These are phyloP conservation scores for Rhizopogon vinicolor DNA, from an alignment of 768 basidiomycete genomes.

Conservation along the genomic window DNA sequence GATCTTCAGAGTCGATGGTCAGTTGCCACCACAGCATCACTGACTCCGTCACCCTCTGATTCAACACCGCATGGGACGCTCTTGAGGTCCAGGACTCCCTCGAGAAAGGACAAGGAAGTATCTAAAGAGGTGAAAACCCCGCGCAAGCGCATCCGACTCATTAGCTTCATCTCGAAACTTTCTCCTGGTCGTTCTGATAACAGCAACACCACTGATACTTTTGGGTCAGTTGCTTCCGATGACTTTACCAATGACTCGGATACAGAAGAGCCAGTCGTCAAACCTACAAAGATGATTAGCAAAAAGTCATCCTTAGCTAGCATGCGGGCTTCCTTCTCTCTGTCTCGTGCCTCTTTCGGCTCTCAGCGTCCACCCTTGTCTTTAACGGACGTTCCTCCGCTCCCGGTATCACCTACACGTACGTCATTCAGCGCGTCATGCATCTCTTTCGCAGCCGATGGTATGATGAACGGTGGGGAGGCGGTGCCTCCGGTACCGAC, in stretches of 20 bases:
- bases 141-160: slow-evolving; percentile 27
- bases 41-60: slow-evolving; percentile 14
- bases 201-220: slow-evolving; percentile 3
- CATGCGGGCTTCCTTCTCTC: slow-evolving; percentile 23
- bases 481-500: neutral
- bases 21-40: slow-evolving; percentile 26
- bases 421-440: slow-evolving; percentile 6
- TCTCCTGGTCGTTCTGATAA: slow-evolving; percentile 24
- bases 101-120: slow-evolving; percentile 8
- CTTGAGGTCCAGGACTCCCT: slow-evolving; percentile 8
- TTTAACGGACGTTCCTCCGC: slow-evolving; percentile 17
- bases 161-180: slow-evolving; percentile 26
- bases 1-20: slow-evolving; percentile 19
- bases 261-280: slow-evolving; percentile 9
- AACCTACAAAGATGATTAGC: slow-evolving; percentile 16
- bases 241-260: slow-evolving; percentile 22
- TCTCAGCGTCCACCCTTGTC: slow-evolving; percentile 22
- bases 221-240: slow-evolving; percentile 7
- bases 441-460: slow-evolving; percentile 1
- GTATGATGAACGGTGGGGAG: neutral
- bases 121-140: slow-evolving; percentile 19
- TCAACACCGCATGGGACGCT: slow-evolving; percentile 1
- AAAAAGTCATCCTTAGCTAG: slow-evolving; percentile 28
- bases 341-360: slow-evolving; percentile 23
- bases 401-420: slow-evolving; percentile 21